Evolutionary conservation across 164 flowering plant species (phyloP), one percentile per base, ranked within the genome.

Genomic region (Protea cynaroides): DNA sequence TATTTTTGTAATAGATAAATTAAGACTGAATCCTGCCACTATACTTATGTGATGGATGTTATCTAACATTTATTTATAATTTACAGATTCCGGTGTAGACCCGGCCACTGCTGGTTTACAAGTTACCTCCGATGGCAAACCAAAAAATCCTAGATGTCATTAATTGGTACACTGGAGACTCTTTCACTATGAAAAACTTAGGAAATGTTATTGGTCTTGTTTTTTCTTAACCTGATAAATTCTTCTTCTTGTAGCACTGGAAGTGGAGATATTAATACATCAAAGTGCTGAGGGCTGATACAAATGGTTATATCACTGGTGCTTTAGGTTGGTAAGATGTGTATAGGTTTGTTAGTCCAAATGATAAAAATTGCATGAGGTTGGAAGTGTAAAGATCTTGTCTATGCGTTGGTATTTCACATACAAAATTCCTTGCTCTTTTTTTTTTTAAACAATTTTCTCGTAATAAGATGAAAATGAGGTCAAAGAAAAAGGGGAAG

Each of bases 221-320:
- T 36, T 29, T 46, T 61, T 19, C 25, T 43, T 15, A 8, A 44
- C 9, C 14, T 1, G 46, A 40, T 3, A n/a, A 40, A 8, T 13
- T 69, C 25, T 67, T 46, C n/a, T 22, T 17, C 65, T 58, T 69
- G 50, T 76, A 94, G 99, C 69, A 91, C 96, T 47, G 97, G 99
- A 15, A 91, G 99, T 83, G 96, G 99, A 49, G 99, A 94, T 77
- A 70, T 91, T 75, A 96, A 89, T 76, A 94, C 90, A 0, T 89
- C 97, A 56, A 85, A 51, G 86, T 89, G 62, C 95, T 89, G 66
- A 91, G 81, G 74, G 90, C 92, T 62, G 89, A 85, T 81, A 82
- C 65, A 18, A 76, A 88, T 80, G 89, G 99, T 62, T 70, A 65
- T 67, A 91, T 94, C 56, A 43, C 50, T 37, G 99, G 99, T 69